Conservation (phyloP, 768 basidiomycete genomes). For the Lentinula sp. region DNA sequence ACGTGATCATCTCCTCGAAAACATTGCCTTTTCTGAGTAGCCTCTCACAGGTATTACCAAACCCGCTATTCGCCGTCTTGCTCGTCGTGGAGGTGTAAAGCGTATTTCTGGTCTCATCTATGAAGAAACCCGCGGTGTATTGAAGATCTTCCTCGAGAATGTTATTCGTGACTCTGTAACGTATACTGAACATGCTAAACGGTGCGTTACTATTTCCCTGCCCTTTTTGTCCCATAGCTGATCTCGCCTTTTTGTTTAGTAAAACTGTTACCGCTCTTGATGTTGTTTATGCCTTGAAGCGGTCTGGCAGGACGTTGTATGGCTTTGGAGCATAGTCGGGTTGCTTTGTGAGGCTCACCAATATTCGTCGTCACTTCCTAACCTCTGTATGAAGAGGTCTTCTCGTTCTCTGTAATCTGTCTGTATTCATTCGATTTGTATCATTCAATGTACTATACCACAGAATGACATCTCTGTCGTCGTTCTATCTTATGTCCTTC, state of each 20-base stretch:
- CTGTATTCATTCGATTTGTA: not conserved
- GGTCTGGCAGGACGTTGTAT: constrained; percentile 3
- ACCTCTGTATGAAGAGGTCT: not conserved
- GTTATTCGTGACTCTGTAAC: constrained; percentile 6
- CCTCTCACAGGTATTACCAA: constrained; percentile 3
- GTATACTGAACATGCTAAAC: constrained; percentile 7
- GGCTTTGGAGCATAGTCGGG: constrained; percentile 1
- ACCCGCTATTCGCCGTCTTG: constrained; percentile 8
- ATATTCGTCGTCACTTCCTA: not conserved
- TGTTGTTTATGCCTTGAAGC: constrained; percentile 5
- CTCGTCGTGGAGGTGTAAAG: constrained; percentile 7
- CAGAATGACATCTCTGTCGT: too few relatives aligned
- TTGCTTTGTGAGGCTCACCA: not conserved
- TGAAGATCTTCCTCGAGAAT: constrained; percentile 6
- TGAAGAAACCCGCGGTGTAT: constrained; percentile 4
- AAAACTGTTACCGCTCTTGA: constrained; percentile 7
- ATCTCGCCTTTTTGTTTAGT: not conserved
- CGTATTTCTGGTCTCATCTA: constrained; percentile 7
- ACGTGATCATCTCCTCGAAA: not conserved
- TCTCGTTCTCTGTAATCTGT: not conserved
- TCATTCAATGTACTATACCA: not conserved
- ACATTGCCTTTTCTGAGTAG: not conserved
- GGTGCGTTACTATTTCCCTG: not conserved
- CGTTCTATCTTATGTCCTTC: too few relatives aligned
- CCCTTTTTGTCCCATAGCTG: not conserved